Percentiles rank a stretch among this genome's conserved stretches.
Conservation (phyloP, 2,329 filamentous ascomycete genomes). For the Parascedosporium putredinis region DNA sequence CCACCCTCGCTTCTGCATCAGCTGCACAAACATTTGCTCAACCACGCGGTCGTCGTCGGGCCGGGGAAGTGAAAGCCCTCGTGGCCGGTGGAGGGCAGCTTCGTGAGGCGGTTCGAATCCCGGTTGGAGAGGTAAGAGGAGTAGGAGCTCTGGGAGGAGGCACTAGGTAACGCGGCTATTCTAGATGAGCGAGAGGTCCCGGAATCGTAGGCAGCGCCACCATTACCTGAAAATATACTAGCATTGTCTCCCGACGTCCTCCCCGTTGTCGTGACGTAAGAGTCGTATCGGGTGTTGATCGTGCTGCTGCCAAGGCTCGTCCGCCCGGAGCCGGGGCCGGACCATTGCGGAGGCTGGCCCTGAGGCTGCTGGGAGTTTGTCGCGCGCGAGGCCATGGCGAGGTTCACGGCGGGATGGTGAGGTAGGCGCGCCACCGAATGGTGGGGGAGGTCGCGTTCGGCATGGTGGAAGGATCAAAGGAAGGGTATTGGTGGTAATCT, state of each 20-base stretch:
- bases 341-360: constrained; percentile 66
- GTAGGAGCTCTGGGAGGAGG: constrained; percentile 46
- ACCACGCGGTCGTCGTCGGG: constrained; percentile 75
- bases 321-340: constrained; percentile 25
- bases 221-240: constrained; percentile 47
- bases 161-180: constrained; percentile 39
- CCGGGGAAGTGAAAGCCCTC: constrained; percentile 55
- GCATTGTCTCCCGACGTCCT: constrained; percentile 44
- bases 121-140: constrained; percentile 36
- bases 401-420: constrained; percentile 42
- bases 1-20: constrained; percentile 98
- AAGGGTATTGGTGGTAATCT: constrained; percentile 87
- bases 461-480: constrained; percentile 46
- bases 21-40: constrained; percentile 79
- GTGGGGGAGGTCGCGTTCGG: constrained; percentile 32
- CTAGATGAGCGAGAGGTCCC: constrained; percentile 35
- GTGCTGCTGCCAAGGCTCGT: constrained; percentile 36
- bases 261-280: constrained; percentile 48
- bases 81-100: constrained; percentile 32
- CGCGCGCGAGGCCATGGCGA: constrained; percentile 64
- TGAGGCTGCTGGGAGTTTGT: constrained; percentile 30
- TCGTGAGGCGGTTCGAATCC: constrained; percentile 48
- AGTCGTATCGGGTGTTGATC: constrained; percentile 47
- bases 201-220: constrained; percentile 29
- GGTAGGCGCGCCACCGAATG: constrained; percentile 51